phyloP scores from a whole-genome alignment of 108 stramenopile species.

The Schizochytrium sp. region DNA sequence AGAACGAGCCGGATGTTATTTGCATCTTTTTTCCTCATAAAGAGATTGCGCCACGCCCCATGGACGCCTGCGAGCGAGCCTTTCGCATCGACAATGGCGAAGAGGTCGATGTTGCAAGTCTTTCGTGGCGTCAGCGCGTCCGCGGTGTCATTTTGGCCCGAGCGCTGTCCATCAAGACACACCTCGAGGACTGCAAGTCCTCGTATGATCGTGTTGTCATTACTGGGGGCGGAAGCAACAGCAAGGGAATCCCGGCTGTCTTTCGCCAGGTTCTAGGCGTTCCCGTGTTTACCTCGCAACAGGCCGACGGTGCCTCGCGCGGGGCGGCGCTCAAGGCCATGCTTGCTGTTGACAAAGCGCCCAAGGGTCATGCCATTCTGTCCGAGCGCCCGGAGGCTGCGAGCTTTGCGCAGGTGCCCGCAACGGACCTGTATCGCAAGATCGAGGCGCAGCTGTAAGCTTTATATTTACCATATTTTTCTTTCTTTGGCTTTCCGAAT shows the following conservation, averaged over 20 bases:
- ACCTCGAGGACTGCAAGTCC: background rate
- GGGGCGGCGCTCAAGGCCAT: constrained; percentile 1
- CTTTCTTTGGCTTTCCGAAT: too few species aligned
- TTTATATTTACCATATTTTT: too few species aligned
- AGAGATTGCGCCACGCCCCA: background rate
- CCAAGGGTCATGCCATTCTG: background rate
- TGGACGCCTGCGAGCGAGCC: background rate
- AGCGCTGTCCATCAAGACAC: background rate
- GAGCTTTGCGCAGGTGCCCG: too few species aligned
- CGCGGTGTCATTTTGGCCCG: background rate
- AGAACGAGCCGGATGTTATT: background rate
- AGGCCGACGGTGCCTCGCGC: background rate
- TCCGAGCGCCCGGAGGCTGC: too few species aligned
- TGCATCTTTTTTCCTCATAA: background rate
- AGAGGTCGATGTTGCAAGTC: background rate
- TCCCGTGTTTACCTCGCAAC: background rate
- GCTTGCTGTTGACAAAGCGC: background rate
- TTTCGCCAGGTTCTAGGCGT: background rate
- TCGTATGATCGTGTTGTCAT: background rate
- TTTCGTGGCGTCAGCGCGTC: background rate
- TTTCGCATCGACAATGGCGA: background rate
- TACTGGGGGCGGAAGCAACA: background rate
- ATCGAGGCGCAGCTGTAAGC: too few species aligned
- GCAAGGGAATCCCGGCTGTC: background rate
- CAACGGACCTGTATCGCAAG: too few species aligned